phyloP scores from a whole-genome alignment of 352 stramenopile species.

The Phytophthora fragariae region DNA sequence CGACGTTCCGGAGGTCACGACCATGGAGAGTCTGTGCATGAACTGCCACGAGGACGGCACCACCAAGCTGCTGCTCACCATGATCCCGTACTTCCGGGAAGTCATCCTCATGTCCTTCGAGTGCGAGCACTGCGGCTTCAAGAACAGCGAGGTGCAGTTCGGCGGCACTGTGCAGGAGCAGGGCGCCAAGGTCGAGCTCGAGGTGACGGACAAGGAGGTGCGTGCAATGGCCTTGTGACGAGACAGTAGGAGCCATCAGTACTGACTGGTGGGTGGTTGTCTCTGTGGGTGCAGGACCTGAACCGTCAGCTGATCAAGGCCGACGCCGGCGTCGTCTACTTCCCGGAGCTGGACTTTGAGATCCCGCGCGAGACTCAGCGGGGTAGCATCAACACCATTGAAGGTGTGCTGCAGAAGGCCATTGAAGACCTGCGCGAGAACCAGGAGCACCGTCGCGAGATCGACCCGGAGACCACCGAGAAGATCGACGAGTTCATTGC shows the following conservation, averaged over 20 bases:
- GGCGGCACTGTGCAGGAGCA: conserved; percentile 76
- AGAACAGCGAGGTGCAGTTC: conserved; percentile 81
- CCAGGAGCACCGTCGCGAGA: conserved; percentile 85
- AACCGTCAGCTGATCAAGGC: conserved; percentile 93
- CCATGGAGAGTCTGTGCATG: conserved; percentile 90
- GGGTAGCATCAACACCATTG: conserved; percentile 91
- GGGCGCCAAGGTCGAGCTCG: conserved; percentile 65
- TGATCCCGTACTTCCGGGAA: conserved; percentile 95
- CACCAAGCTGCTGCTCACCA: conserved; percentile 92
- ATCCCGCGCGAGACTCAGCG: conserved; percentile 89
- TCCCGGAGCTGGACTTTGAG: conserved; percentile 90
- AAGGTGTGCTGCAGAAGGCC: conserved; percentile 71
- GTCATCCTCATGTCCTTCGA: conserved; percentile 95
- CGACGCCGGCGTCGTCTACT: conserved; percentile 80
- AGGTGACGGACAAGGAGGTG: conserved; percentile 46
- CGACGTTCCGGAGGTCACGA: conserved; percentile 67
- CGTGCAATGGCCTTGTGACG: not conserved
- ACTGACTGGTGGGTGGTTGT: not conserved
- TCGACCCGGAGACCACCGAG: conserved; percentile 75
- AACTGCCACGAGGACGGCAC: conserved; percentile 87
- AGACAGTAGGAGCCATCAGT: not conserved
- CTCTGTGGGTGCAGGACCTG: conserved; percentile 62
- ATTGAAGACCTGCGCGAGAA: conserved; percentile 76
- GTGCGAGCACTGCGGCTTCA: conserved; percentile 90
- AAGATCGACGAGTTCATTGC: conserved; percentile 88